Percentiles rank a stretch among this genome's conserved stretches.
These are phyloP conservation scores for Blastocystis sp. DNA, from an alignment of 352 stramenopile genomes.

Conservation along the genomic window DNA sequence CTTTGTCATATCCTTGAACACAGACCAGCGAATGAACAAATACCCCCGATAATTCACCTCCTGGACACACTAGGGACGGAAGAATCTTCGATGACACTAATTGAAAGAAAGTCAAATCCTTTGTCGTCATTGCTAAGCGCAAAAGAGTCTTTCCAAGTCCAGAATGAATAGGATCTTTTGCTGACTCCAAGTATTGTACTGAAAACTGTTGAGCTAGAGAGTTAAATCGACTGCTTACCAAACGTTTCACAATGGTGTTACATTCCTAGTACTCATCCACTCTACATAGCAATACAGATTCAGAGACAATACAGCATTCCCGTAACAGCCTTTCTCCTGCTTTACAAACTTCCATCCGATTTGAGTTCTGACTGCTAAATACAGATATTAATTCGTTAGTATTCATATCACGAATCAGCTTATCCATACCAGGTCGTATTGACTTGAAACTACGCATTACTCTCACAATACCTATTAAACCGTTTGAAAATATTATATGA, in stretches of 20 bases:
- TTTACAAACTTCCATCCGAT: constrained; percentile 44
- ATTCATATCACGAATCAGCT: constrained; percentile 23
- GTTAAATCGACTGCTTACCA: constrained; percentile 20
- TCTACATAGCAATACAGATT: background rate
- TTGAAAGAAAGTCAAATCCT: background rate
- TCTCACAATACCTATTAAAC: background rate
- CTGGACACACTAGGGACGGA: background rate
- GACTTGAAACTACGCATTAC: background rate
- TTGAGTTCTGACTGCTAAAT: background rate
- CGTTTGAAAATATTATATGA: too few species aligned
- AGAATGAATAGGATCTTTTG: background rate
- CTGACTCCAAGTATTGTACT: background rate
- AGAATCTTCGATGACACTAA: background rate
- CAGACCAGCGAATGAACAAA: background rate
- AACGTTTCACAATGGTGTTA: constrained; percentile 14
- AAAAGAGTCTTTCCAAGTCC: constrained; percentile 25
- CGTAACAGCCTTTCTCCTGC: background rate
- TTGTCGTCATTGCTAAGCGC: background rate
- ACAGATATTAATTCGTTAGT: background rate
- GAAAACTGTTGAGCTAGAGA: background rate
- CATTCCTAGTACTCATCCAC: background rate
- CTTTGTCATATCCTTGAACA: constrained; percentile 30
- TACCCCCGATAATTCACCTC: constrained; percentile 15
- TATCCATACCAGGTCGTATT: background rate
- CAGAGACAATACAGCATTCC: background rate